Conservation (phyloP, 2,329 filamentous ascomycete species). For the Colletotrichum scovillei region DNA sequence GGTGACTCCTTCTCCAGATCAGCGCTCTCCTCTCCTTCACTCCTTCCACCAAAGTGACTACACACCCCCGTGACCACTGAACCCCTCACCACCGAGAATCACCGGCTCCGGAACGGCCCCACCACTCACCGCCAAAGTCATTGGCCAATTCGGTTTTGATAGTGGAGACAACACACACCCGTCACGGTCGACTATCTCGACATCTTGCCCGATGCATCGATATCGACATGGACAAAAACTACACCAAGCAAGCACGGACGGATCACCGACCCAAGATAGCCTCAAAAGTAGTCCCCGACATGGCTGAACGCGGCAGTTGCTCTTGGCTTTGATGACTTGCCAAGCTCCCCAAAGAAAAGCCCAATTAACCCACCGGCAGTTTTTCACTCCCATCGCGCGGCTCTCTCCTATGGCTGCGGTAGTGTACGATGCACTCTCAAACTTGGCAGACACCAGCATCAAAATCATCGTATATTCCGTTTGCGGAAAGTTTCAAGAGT, state of each 20-base stretch:
- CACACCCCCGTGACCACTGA: too few species aligned
- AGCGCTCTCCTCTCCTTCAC: neutral
- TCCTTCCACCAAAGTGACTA: too few species aligned
- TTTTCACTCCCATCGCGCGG: neutral
- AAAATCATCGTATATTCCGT: neutral
- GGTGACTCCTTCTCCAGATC: too few species aligned
- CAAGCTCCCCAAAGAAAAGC: neutral
- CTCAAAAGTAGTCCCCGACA: neutral
- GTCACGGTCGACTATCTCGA: neutral
- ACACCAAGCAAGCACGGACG: neutral
- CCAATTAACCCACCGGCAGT: neutral
- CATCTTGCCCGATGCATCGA: neutral
- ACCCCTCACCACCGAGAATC: neutral
- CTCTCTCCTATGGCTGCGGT: neutral
- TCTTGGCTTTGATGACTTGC: neutral
- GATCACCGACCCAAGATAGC: neutral
- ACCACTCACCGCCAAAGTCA: neutral
- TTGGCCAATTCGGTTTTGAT: neutral
- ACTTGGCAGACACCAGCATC: neutral
- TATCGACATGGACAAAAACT: too few species aligned
- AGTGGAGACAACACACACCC: neutral
- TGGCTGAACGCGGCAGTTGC: neutral
- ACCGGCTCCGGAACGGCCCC: slow-evolving; percentile 12
- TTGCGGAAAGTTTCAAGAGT: neutral
- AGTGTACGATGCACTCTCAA: neutral